These are phyloP conservation scores for Lagenaria siceraria DNA, from an alignment of 306 rosid genomes.

Conservation along the genomic window DNA sequence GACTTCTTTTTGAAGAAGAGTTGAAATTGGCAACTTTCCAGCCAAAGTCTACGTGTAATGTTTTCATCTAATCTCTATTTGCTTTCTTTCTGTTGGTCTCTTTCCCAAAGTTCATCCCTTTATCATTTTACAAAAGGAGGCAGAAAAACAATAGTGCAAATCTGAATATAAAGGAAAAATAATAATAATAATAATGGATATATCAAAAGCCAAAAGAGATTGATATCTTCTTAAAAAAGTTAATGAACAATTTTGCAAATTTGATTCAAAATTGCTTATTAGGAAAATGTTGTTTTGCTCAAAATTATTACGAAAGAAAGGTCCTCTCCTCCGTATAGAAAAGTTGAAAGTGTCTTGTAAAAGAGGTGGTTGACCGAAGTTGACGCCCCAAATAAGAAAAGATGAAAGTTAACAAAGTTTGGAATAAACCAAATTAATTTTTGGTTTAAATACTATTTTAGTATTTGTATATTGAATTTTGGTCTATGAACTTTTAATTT, in stretches of 20 bases:
- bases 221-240: not conserved
- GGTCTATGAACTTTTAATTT: no score
- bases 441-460: no score
- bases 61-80: conserved; percentile 6
- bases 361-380: not conserved
- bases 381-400: not conserved
- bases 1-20: conserved; percentile 22
- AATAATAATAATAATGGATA: no score
- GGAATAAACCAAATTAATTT: no score
- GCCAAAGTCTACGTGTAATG: conserved; percentile 38
- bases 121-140: conserved; percentile 8
- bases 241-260: not conserved
- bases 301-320: not conserved
- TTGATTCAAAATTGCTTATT: no score
- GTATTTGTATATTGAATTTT: no score
- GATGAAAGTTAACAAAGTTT: no score
- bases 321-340: not conserved
- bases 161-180: conserved; percentile 6
- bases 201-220: not conserved
- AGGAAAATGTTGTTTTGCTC: not conserved
- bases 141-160: conserved; percentile 16
- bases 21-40: conserved; percentile 38
- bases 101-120: conserved; percentile 21
- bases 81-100: not conserved
- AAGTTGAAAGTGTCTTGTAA: not conserved